These are phyloP conservation scores for Botryotinia globosa DNA, from an alignment of 2,329 filamentous ascomycete species.

Conservation along the genomic window DNA sequence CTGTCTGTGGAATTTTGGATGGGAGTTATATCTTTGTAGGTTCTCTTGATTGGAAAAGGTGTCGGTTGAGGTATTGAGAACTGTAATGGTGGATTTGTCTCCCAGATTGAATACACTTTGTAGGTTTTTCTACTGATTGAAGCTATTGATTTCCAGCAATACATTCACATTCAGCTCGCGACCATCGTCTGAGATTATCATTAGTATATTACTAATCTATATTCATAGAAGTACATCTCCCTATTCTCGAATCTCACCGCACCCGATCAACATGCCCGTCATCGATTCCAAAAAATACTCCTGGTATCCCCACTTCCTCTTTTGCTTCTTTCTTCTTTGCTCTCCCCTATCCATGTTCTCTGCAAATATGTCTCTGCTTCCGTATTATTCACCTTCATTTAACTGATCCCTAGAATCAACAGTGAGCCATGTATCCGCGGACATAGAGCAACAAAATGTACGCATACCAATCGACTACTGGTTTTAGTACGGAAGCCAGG, in stretches of 20 bases:
- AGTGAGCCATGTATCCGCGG: slow-evolving; percentile 37
- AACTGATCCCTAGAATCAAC: background rate
- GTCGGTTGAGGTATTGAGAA: background rate
- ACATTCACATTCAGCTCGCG: background rate
- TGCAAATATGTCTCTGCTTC: background rate
- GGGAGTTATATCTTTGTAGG: background rate
- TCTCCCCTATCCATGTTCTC: background rate
- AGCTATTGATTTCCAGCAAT: background rate
- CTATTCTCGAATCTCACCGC: background rate
- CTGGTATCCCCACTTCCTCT: slow-evolving; percentile 27
- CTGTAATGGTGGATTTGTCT: background rate
- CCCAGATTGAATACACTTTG: background rate
- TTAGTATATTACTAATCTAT: background rate
- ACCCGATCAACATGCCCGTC: slow-evolving; percentile 30
- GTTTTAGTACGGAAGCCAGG: slow-evolving; percentile 36
- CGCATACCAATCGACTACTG: slow-evolving; percentile 32
- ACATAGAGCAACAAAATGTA: slow-evolving; percentile 34
- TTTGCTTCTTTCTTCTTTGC: background rate
- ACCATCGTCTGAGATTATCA: background rate
- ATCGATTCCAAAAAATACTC: slow-evolving; percentile 36
- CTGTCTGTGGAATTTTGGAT: background rate
- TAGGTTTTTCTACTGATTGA: background rate
- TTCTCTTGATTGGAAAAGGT: accelerated
- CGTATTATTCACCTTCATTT: background rate
- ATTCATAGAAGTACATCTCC: background rate